These are phyloP conservation scores for Nicotiana attenuata DNA, from an alignment of 257 asterid genomes.

Conservation along the genomic window DNA sequence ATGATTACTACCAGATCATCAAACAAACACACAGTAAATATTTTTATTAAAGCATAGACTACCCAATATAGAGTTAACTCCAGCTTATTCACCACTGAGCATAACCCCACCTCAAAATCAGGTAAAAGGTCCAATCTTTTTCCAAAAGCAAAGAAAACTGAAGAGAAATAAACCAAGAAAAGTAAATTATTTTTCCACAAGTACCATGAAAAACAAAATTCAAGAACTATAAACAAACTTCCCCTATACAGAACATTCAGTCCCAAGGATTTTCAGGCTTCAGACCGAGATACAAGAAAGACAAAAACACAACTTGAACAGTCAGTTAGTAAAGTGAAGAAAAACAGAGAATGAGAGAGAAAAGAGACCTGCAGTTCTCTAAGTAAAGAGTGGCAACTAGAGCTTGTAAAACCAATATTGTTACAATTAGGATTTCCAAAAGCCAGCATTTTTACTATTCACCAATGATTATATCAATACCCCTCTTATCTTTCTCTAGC, in stretches of 20 bases:
- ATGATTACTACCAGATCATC: neutral
- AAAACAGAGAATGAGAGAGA: neutral
- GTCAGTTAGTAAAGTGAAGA: neutral
- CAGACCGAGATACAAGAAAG: neutral
- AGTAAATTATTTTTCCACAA: neutral
- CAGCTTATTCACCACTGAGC: neutral
- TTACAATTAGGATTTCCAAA: constrained; percentile 5
- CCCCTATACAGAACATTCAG: neutral
- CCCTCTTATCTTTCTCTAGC: neutral
- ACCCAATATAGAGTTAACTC: neutral
- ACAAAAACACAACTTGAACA: neutral
- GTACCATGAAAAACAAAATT: neutral
- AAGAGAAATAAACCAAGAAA: constrained; percentile 5
- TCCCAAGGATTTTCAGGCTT: neutral
- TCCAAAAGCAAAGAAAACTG: neutral
- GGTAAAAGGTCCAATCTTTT: neutral
- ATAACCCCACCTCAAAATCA: neutral
- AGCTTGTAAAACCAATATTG: neutral
- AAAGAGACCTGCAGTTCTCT: constrained; percentile 17
- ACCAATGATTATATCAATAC: neutral
- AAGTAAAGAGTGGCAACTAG: constrained; percentile 11
- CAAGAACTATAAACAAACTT: neutral
- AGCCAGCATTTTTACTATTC: constrained; percentile 15
- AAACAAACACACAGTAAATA: neutral
- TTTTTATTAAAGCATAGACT: neutral